Evolutionary conservation across 1,139 yeast genomes (phyloP), one percentile per base, ranked within the genome.

Genomic region (Kodamaea alishanica): DNA sequence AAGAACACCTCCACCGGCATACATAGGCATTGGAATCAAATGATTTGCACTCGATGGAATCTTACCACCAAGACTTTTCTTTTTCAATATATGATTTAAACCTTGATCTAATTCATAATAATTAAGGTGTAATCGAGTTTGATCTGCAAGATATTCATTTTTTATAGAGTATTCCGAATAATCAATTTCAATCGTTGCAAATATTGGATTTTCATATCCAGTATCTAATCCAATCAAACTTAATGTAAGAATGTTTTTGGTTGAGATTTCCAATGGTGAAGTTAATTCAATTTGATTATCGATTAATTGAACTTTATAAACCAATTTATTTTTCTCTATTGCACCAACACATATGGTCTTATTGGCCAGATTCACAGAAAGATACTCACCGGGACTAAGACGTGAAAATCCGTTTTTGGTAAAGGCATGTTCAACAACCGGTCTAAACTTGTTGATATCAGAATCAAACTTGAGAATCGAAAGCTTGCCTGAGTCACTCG

Each of bases 51-150:
- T 53, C 0, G 51, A 45, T 0, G 60, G 58, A 2, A 57, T 5
- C 2, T 77, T 61, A 41, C 75, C 67, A 10, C 35, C 32, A 5
- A 6, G 28, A 12, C 34, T 22, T 42, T 68, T 72, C 20, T 50
- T 50, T 41, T 73, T 75, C 2, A 84, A 70, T 2, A 89, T 75
- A 54, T 84, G 85, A 54, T 90, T 89, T 39, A 90, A 66, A 0
- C 97, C 96, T 37, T 86, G 73, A 58, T 92, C 97, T 25, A 90
- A 64, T 54, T 87, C 94, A 60, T 90, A 90, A 56, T 75, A 84
- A 6, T 77, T 74, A 42, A 90, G 61, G 11, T 45, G 44, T 4
- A 58, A 42, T 1, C 52, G 51, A 6, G 56, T 37, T 1, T 35
- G 32, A 24, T 42, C 46, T 30, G 56, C 52, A 37, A 62, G 64